Evolutionary conservation across 1,284 basidiomycete genomes (phyloP).

Genomic region (Somion occarium): DNA sequence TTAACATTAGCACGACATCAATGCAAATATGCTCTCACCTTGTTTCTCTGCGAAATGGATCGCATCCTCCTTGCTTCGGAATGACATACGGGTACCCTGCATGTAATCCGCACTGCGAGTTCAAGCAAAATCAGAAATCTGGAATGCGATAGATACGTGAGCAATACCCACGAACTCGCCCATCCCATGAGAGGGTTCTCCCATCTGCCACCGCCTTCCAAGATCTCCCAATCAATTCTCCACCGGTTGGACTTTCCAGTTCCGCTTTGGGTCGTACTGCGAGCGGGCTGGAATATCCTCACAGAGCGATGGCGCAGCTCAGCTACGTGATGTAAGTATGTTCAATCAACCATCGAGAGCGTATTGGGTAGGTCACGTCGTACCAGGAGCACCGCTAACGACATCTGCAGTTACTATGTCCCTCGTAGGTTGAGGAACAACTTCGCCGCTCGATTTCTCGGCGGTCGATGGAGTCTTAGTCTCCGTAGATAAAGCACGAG

Average conservation of each 20-base stretch:
- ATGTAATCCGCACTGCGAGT: conserved; percentile 86
- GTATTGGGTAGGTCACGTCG: conserved; percentile 20
- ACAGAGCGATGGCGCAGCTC: conserved; percentile 86
- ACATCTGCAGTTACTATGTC: conserved; percentile 72
- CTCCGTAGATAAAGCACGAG: conserved; percentile 21
- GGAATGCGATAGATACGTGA: not conserved
- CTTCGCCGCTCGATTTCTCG: conserved; percentile 32
- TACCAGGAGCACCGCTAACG: conserved; percentile 77
- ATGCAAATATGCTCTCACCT: conserved; percentile 43
- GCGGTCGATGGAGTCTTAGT: conserved; percentile 21
- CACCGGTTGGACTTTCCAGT: conserved; percentile 84
- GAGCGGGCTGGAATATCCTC: conserved; percentile 90
- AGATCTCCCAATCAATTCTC: conserved; percentile 93
- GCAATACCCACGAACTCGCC: conserved; percentile 82
- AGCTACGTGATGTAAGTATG: conserved; percentile 45
- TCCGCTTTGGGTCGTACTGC: conserved; percentile 95
- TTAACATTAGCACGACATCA: conserved; percentile 2
- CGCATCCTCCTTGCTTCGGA: conserved; percentile 89
- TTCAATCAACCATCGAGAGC: not conserved
- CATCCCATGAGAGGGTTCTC: conserved; percentile 99
- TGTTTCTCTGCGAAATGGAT: conserved; percentile 93
- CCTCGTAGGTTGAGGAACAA: conserved; percentile 28
- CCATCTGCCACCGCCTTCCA: conserved; percentile 90
- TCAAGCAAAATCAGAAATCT: not conserved
- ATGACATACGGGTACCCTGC: conserved; percentile 88